phyloP scores from a whole-genome alignment of 106 monocot genomes.

The Vanilla planifolia region DNA sequence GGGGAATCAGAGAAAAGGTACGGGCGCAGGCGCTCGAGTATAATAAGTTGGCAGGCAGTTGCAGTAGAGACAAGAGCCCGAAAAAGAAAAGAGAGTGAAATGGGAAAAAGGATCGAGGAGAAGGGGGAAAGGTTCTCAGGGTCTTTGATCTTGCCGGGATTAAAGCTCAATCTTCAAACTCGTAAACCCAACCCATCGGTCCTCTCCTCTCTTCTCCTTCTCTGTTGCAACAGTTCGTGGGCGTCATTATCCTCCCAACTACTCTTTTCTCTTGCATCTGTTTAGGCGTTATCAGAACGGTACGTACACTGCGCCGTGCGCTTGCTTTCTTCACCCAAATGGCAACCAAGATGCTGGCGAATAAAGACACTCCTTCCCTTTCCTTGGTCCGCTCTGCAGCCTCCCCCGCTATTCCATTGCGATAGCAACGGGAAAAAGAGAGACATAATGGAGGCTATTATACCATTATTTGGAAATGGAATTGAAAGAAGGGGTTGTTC shows the following conservation, averaged over 20 bases:
- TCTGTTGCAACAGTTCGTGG: too few species aligned
- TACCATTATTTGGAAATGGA: constrained; percentile 4
- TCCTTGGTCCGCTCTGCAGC: not conserved
- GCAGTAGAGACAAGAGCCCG: constrained; percentile 2
- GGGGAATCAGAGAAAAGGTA: constrained; percentile 14
- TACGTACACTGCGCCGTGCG: constrained; percentile 4
- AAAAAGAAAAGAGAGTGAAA: not conserved
- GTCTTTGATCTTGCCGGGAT: too few species aligned
- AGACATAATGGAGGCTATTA: not conserved
- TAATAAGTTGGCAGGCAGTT: not conserved
- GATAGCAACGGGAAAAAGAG: constrained; percentile 6
- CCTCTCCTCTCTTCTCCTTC: constrained; percentile 4
- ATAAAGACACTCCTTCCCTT: constrained; percentile 4
- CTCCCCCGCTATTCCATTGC: not conserved
- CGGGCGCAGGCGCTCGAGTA: constrained; percentile 13
- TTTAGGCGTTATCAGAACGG: not conserved
- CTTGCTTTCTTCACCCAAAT: constrained; percentile 7
- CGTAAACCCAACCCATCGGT: too few species aligned
- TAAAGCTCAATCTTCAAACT: too few species aligned
- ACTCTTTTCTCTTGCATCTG: not conserved
- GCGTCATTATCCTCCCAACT: constrained; percentile 1
- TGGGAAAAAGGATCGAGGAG: not conserved
- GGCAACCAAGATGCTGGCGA: constrained; percentile 5
- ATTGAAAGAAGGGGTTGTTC: not conserved
- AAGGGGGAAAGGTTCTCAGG: constrained; percentile 1